Conservation (phyloP, 768 basidiomycete genomes). For the Tulasnella sp. region DNA sequence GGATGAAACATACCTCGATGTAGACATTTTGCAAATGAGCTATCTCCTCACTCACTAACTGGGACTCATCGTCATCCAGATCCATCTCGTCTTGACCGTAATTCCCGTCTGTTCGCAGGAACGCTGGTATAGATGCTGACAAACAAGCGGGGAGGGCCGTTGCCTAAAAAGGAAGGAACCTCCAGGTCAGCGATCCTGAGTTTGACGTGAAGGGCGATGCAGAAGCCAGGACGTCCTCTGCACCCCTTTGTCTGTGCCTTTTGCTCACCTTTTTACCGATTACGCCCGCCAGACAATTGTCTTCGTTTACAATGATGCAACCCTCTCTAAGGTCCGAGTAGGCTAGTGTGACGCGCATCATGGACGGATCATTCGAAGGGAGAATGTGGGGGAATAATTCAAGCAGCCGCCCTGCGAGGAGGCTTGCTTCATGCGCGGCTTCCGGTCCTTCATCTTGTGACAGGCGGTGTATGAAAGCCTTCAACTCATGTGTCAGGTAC, state of each 20-base stretch:
- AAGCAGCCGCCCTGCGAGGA: too few species aligned
- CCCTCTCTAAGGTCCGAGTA: conserved; percentile 10
- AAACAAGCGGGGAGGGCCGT: conserved; percentile 13
- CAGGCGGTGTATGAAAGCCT: too few species aligned
- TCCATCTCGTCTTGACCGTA: conserved; percentile 2
- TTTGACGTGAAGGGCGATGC: background rate
- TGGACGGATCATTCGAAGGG: conserved; percentile 8
- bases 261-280: conserved; percentile 12
- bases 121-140: conserved; percentile 4
- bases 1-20: conserved; percentile 3
- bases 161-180: background rate
- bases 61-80: background rate
- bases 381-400: conserved; percentile 1
- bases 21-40: conserved; percentile 4
- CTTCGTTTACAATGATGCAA: conserved; percentile 7
- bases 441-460: too few species aligned
- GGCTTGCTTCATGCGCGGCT: too few species aligned
- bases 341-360: background rate
- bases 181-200: background rate
- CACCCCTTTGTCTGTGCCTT: background rate
- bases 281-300: conserved; percentile 9
- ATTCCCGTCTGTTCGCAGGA: conserved; percentile 10
- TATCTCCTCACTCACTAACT: conserved; percentile 4
- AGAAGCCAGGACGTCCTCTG: conserved; percentile 2
- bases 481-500: too few species aligned